Percentiles rank a stretch among this genome's conserved stretches.
These are phyloP conservation scores for Podaxis carcinomalis DNA, from an alignment of 768 basidiomycete genomes.

Conservation along the genomic window DNA sequence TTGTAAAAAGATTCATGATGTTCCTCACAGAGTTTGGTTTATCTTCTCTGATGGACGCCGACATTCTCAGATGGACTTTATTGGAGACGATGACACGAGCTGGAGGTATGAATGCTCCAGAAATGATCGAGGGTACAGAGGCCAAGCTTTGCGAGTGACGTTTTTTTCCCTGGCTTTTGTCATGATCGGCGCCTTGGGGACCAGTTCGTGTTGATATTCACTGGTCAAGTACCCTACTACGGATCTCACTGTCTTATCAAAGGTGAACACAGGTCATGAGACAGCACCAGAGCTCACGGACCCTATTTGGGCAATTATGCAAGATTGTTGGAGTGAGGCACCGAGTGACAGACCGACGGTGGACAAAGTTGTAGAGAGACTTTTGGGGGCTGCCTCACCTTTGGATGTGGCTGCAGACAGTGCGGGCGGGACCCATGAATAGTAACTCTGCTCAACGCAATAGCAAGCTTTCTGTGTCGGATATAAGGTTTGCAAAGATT, in stretches of 20 bases:
- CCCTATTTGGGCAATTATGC: background rate
- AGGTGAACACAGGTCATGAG: constrained; percentile 10
- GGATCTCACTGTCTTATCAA: constrained; percentile 17
- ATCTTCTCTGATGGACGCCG: constrained; percentile 1
- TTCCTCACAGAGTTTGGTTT: constrained; percentile 1
- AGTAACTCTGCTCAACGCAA: background rate
- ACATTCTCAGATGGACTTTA: background rate
- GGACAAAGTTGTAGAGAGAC: background rate
- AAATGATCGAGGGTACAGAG: constrained; percentile 1
- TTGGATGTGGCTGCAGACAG: background rate
- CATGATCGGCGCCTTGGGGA: no score
- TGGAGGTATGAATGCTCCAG: constrained; percentile 2
- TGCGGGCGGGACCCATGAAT: background rate
- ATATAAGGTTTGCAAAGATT: background rate
- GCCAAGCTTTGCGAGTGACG: constrained; percentile 10
- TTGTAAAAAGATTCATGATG: constrained; percentile 2
- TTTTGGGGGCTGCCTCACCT: background rate
- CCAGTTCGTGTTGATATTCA: constrained; percentile 15
- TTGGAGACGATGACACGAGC: background rate
- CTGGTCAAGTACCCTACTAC: constrained; percentile 18
- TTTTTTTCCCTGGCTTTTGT: constrained; percentile 17
- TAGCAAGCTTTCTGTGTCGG: background rate
- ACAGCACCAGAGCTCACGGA: background rate
- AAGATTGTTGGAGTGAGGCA: background rate
- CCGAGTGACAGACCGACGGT: background rate